Evolutionary conservation across 2,329 filamentous ascomycete species (phyloP).

Genomic region (Microdochium paspali): DNA sequence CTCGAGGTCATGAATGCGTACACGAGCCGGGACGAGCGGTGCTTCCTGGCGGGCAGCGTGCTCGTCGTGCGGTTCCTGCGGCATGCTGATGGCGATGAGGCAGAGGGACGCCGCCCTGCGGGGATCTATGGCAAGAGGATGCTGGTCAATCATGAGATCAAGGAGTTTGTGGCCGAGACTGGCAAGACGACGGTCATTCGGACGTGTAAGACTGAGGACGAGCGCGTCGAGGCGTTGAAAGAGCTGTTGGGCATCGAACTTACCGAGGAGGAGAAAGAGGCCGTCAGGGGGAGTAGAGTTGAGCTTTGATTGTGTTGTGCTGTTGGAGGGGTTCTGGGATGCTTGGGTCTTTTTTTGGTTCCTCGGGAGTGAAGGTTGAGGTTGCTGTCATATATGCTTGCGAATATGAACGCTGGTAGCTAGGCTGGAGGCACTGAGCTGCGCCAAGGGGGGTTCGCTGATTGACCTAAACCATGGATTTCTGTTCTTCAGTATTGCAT

Average conservation of each 20-base stretch:
- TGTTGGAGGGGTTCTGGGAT: no score
- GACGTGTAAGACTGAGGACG: conserved; percentile 37
- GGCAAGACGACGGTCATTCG: conserved; percentile 38
- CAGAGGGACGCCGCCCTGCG: neutral
- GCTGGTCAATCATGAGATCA: conserved; percentile 39
- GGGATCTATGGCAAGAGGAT: conserved; percentile 41
- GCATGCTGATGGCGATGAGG: conserved; percentile 2
- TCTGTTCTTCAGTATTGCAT: no score
- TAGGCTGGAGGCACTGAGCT: no score
- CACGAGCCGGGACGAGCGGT: conserved; percentile 36
- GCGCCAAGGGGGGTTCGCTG: no score
- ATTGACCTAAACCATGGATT: no score
- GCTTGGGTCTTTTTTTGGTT: no score
- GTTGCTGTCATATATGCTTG: no score
- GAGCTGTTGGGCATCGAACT: conserved; percentile 43
- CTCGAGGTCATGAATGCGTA: conserved; percentile 51
- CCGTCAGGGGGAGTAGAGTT: neutral
- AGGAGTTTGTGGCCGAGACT: conserved; percentile 40
- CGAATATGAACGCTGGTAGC: no score
- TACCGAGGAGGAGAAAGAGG: conserved; percentile 33
- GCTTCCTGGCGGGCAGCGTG: conserved; percentile 44
- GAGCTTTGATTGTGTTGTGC: neutral
- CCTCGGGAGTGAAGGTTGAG: no score
- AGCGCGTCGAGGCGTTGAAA: conserved; percentile 40
- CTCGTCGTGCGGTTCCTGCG: conserved; percentile 46